Evolutionary conservation across 2,329 filamentous ascomycete genomes (phyloP), one percentile per base, ranked within the genome.

Genomic region (Penicillium sp.): DNA sequence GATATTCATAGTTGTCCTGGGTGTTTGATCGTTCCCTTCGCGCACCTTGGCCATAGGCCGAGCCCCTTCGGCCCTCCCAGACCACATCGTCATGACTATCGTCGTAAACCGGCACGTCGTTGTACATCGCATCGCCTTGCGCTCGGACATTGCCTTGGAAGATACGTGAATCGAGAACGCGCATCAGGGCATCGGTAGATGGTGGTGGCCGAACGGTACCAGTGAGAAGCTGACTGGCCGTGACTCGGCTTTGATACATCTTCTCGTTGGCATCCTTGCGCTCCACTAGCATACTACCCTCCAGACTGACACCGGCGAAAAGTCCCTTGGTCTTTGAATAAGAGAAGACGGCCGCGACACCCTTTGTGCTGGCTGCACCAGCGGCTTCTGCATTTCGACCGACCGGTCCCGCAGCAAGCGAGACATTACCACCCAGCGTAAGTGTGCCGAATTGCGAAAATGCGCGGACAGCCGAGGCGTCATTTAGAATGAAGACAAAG

Each of bases 401-500:
- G 26, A 99, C 85, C 0, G 95, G 95, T 1, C 95, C 95, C 7
- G 95, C 95, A 19, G 95, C 95, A 67, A 99, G 89, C 4, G 91
- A 96, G 35, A 98, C 95, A 71, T 99, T 99, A 63, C 95, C 95
- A 67, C 95, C 95, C 7, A 99, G 83, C 5, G 95, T 98, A 60
- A 99, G 81, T 53, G 90, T 93, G 4, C 95, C 95, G 39, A 89
- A 87, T 75, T 98, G 93, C 6, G 93, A 91, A 76, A 99, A 98
- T 9, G 93, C 93, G 75, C 91, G 91, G 64, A 99, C 93, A 45
- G 95, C 93, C 57, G 82, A 86, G 43, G 87, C 81, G 71, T 99
- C 93, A 78, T 99, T 99, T 63, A 99, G 86, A 64, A 99, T 97
- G 78, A 99, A 98, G 73, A 99, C 95, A 72, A 99, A 99, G 64